Base-by-base conservation (phyloP, 169 alveolate genomes). In the Babesia bovis region DNA sequence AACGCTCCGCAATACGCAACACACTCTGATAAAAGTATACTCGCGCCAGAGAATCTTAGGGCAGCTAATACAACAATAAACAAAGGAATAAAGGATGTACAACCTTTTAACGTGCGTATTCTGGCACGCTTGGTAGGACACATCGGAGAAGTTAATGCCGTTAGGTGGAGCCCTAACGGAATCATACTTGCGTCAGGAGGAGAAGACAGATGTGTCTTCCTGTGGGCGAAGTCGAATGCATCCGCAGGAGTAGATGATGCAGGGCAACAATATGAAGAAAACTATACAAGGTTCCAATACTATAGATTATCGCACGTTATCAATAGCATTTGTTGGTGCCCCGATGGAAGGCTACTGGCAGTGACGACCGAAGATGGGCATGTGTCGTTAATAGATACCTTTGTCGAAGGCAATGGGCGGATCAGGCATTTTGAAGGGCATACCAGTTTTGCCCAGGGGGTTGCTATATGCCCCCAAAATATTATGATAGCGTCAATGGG, bases 141-240 rank as follows among this genome's bases (percentile, higher is more conserved):
- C 69, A 93, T 86, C 58, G 93, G 93, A 26, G 96, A 93, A 66
- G 94, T 93, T 50, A 93, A 93, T 61, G 87, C 94, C 58, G 95
- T 93, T 23, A 72, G 96, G 36, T 93, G 94, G 92, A 78, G 85
- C 33, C 89, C 92, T 57, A 82, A 73, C 63, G 96, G 96, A 21
- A 73, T 81, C 40, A 58, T 89, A 28, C 68, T 93, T 45, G 96
- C 96, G 4, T 85, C 96, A 5, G 96, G 96, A 5, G 96, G 96
- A 23, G 94, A 85, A 63, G 92, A 85, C 49, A 44, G 86, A 17
- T 66, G 85, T 52, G 65, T 90, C 25, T 89, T 83, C 74, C 65
- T 90, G 4, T 90, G 95, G 95, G 89, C 77, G 69, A 75, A 82
- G 70, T 69, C 90, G 30, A 60, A 55, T 55, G 88, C 84, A 40